phyloP scores from a whole-genome alignment of 2,329 filamentous ascomycete species.

The Xylariales sp. region DNA sequence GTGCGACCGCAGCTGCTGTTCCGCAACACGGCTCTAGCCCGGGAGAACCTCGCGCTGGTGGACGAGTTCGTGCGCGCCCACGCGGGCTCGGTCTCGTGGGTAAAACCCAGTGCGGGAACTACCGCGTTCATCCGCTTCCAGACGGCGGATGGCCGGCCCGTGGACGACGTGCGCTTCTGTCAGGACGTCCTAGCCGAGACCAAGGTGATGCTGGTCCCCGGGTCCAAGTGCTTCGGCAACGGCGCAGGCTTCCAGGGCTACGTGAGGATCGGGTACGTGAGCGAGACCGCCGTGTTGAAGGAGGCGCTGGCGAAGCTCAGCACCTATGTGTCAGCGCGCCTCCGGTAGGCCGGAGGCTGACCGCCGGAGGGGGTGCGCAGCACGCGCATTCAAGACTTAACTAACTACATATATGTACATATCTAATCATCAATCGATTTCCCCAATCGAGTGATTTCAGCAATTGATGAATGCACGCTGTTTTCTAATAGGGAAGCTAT shows the following conservation, averaged over 20 bases:
- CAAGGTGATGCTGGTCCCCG: constrained; percentile 72
- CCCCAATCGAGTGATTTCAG: neutral
- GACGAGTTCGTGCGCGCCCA: constrained; percentile 60
- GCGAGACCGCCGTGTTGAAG: constrained; percentile 63
- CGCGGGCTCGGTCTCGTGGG: constrained; percentile 58
- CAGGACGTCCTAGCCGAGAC: constrained; percentile 61
- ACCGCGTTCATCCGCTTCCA: constrained; percentile 73
- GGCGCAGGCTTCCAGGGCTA: constrained; percentile 65
- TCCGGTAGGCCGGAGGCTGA: constrained; percentile 11
- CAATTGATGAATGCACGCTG: neutral
- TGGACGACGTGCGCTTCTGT: constrained; percentile 73
- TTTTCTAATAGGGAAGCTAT: too few species aligned
- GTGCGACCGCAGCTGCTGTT: constrained; percentile 38
- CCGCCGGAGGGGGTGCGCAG: neutral
- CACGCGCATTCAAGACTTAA: neutral
- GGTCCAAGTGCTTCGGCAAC: constrained; percentile 67
- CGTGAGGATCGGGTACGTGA: constrained; percentile 74
- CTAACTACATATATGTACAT: neutral
- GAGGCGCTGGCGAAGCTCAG: constrained; percentile 54
- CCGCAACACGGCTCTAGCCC: constrained; percentile 60
- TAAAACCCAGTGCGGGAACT: constrained; percentile 72
- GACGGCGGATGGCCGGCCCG: constrained; percentile 51
- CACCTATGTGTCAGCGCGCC: constrained; percentile 31
- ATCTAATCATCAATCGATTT: neutral
- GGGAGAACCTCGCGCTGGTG: constrained; percentile 55